phyloP scores from a whole-genome alignment of 164 flowering plant genomes.

The Dillenia turbinata region DNA sequence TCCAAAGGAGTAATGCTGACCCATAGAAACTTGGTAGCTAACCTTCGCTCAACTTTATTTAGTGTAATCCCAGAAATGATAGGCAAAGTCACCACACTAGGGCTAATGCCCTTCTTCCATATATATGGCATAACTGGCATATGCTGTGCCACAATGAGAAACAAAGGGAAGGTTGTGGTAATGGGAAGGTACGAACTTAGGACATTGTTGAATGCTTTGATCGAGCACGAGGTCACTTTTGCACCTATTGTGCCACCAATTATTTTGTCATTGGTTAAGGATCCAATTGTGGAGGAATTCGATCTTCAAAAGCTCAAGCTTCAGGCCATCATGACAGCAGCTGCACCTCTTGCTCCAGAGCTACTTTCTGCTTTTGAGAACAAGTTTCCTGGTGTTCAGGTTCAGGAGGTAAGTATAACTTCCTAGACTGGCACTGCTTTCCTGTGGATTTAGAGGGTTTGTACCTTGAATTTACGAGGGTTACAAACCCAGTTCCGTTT shows the following conservation, averaged over 20 bases:
- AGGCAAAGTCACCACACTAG: constrained; percentile 72
- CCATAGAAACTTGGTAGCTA: constrained; percentile 81
- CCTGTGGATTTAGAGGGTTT: too few species aligned
- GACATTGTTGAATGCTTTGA: constrained; percentile 59
- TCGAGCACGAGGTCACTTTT: constrained; percentile 64
- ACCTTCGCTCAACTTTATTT: constrained; percentile 86
- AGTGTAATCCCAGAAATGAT: constrained; percentile 62
- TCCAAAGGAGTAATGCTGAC: constrained; percentile 96
- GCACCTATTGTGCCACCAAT: constrained; percentile 99
- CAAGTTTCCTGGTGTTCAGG: constrained; percentile 85
- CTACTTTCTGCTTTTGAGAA: constrained; percentile 58
- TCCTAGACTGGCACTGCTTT: not conserved
- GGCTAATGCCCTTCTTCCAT: constrained; percentile 94
- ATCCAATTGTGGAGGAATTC: constrained; percentile 77
- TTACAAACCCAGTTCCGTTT: too few species aligned
- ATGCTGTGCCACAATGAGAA: constrained; percentile 73
- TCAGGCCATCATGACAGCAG: constrained; percentile 83
- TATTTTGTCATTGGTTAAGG: constrained; percentile 69
- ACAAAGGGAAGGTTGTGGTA: constrained; percentile 93
- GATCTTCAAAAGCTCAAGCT: constrained; percentile 74
- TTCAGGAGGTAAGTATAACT: constrained; percentile 66
- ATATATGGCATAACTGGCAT: constrained; percentile 90
- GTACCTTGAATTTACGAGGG: too few species aligned
- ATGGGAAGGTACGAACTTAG: constrained; percentile 79
- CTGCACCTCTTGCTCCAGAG: constrained; percentile 97